phyloP scores from a whole-genome alignment of 768 basidiomycete species.

The Tulasnella sp. region DNA sequence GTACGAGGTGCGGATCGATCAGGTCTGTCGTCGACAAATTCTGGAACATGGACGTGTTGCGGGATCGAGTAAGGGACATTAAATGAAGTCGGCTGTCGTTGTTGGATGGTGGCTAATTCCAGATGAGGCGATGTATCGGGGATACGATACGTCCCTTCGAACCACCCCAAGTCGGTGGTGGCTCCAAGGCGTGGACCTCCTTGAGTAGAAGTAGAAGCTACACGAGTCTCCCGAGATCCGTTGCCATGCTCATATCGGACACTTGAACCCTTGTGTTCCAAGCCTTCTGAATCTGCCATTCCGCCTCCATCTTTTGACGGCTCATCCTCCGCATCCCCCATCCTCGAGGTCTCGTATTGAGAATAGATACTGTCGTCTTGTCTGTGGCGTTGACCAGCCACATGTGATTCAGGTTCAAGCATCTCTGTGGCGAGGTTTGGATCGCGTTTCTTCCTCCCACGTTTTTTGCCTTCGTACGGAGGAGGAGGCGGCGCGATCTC shows the following conservation, averaged over 20 bases:
- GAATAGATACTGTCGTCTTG: background rate
- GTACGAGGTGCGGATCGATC: slow-evolving; percentile 11
- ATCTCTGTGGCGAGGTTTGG: background rate
- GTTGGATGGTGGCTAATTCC: too few species aligned
- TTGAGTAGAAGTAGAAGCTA: too few species aligned
- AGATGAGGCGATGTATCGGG: too few species aligned
- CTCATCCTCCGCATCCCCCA: background rate
- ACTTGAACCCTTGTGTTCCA: too few species aligned
- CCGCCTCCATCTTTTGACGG: background rate
- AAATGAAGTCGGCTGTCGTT: too few species aligned
- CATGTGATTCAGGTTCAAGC: background rate
- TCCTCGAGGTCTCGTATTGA: background rate
- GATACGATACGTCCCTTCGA: too few species aligned
- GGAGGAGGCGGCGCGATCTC: background rate
- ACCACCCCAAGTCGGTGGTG: too few species aligned
- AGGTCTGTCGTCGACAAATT: slow-evolving; percentile 11
- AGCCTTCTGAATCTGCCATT: too few species aligned
- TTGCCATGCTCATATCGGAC: too few species aligned
- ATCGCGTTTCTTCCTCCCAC: background rate
- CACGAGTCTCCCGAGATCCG: too few species aligned
- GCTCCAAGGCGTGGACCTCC: too few species aligned
- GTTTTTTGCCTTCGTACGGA: background rate
- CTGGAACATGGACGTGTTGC: background rate
- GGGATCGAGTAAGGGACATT: too few species aligned
- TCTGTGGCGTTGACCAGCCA: background rate